Conservation (phyloP, 2,329 filamentous ascomycete species). For the Tolypocladium sp. region DNA sequence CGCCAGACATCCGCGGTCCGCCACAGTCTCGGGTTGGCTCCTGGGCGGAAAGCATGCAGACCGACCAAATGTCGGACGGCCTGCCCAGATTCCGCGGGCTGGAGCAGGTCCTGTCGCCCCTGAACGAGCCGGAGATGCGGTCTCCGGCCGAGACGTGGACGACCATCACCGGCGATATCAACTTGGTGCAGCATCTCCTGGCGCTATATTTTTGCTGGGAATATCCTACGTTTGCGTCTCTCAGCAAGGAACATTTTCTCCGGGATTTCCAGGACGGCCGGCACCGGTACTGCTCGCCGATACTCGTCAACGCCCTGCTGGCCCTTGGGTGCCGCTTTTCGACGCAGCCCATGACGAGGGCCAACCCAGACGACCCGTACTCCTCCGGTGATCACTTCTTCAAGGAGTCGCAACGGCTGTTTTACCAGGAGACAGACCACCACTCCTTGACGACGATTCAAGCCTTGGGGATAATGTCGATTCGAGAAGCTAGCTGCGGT, state of each 20-base stretch:
- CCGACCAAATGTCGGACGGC: conserved; percentile 20
- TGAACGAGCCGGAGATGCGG: conserved; percentile 33
- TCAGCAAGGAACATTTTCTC: conserved; percentile 64
- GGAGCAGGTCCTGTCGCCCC: conserved; percentile 39
- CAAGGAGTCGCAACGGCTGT: conserved; percentile 54
- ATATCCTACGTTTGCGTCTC: conserved; percentile 64
- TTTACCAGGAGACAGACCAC: conserved; percentile 47
- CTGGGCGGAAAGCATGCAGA: conserved; percentile 37
- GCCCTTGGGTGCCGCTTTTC: conserved; percentile 63
- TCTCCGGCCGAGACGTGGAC: conserved; percentile 47
- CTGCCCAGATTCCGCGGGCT: conserved; percentile 28
- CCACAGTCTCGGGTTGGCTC: conserved; percentile 37
- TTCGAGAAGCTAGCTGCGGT: conserved; percentile 64
- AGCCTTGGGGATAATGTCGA: conserved; percentile 67
- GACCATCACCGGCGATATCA: conserved; percentile 45
- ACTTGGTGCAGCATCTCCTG: conserved; percentile 54
- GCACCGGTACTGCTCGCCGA: conserved; percentile 56
- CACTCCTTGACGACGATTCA: conserved; percentile 63
- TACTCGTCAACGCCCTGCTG: conserved; percentile 56
- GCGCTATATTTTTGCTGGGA: conserved; percentile 67
- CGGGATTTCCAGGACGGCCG: conserved; percentile 53
- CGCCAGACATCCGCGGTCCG: conserved; percentile 25
- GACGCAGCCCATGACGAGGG: conserved; percentile 52
- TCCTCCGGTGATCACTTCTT: conserved; percentile 69
- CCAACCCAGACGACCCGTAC: conserved; percentile 50